Conservation (phyloP, 345 rosid genomes). For the Euphorbia peplus region DNA sequence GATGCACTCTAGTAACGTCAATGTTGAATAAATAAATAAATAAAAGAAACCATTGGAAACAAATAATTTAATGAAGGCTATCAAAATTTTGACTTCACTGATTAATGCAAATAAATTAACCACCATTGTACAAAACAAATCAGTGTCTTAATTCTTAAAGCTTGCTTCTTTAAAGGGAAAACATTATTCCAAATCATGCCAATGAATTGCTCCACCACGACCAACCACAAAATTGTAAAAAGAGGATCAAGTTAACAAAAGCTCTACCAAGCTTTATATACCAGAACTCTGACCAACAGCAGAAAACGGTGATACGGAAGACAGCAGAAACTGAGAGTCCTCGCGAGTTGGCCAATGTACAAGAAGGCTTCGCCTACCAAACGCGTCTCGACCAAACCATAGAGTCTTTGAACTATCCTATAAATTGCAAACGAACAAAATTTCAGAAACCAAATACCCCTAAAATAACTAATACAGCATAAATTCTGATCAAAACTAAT, state of each 20-base stretch:
- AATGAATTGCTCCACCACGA: neutral
- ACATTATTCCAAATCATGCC: neutral
- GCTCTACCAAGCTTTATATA: constrained; percentile 36
- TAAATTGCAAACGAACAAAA: constrained; percentile 8
- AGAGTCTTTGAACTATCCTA: constrained; percentile 72
- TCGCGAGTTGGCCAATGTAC: constrained; percentile 78
- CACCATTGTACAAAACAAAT: no score
- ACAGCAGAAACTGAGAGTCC: constrained; percentile 60
- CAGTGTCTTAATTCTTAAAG: neutral
- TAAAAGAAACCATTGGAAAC: neutral
- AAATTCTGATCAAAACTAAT: constrained; percentile 7
- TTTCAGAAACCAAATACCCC: neutral
- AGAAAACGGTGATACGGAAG: constrained; percentile 63
- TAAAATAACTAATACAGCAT: neutral
- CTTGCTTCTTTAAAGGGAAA: neutral
- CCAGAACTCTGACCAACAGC: constrained; percentile 40
- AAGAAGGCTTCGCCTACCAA: constrained; percentile 90
- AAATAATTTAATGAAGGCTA: neutral
- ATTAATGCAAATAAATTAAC: neutral
- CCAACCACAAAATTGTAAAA: neutral
- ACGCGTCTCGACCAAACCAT: constrained; percentile 91
- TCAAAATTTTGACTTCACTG: neutral
- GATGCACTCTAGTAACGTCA: neutral
- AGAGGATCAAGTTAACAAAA: constrained; percentile 18
- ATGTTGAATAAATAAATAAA: neutral